A percentile compares a stretch with the other conserved stretches of the same genome.
These are phyloP conservation scores for Cucumis melo DNA, from an alignment of 306 rosid genomes.

Conservation along the genomic window DNA sequence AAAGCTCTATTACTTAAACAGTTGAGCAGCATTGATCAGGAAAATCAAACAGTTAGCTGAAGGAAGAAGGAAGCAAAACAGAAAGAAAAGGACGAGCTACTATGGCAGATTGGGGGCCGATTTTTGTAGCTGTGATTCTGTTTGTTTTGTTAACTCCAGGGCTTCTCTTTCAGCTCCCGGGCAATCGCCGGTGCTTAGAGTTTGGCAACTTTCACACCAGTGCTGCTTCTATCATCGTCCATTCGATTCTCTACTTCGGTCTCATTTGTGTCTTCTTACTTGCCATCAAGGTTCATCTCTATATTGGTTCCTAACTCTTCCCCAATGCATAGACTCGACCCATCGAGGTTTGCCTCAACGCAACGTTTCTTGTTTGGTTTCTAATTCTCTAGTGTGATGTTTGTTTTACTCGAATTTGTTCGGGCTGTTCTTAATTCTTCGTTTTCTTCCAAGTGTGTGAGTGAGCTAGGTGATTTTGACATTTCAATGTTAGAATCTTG, in stretches of 20 bases:
- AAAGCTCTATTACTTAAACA: not conserved
- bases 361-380: not conserved
- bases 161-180: constrained; percentile 66
- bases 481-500: not conserved
- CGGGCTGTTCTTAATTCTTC: not conserved
- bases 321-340: too few relatives aligned
- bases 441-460: not conserved
- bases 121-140: constrained; percentile 58
- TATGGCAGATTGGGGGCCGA: constrained; percentile 78
- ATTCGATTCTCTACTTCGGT: constrained; percentile 66
- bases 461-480: not conserved
- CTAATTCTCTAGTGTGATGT: not conserved
- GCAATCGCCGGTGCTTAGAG: constrained; percentile 51
- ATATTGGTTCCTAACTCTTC: constrained; percentile 18
- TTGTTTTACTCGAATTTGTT: not conserved
- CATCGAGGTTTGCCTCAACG: not conserved
- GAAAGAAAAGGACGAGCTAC: not conserved
- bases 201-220: constrained; percentile 78
- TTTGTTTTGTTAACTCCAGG: constrained; percentile 69
- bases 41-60: not conserved
- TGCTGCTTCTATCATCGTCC: constrained; percentile 62
- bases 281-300: constrained; percentile 56
- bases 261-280: constrained; percentile 54
- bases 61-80: not conserved
- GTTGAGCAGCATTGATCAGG: not conserved